A percentile compares a stretch with the other conserved stretches of the same genome.
phyloP scores from a whole-genome alignment of 2,329 filamentous ascomycete species.

The Hymenoscyphus scutula region DNA sequence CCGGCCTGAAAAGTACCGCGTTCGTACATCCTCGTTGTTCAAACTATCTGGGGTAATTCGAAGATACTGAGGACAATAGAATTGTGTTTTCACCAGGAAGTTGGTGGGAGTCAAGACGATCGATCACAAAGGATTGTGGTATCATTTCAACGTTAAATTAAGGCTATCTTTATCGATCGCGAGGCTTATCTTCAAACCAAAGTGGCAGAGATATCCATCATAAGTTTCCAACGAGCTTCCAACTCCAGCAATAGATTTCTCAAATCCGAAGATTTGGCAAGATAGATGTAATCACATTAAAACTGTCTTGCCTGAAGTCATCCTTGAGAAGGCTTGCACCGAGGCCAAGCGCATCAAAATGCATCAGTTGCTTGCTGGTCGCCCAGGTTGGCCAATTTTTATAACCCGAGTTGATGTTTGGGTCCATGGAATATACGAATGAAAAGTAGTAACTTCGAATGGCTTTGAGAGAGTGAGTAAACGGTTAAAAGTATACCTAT shows the following conservation, averaged over 20 bases:
- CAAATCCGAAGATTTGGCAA: slow-evolving; percentile 27
- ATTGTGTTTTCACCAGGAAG: too few relatives aligned
- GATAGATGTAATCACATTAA: slow-evolving; percentile 40
- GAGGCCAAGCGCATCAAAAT: slow-evolving; percentile 43
- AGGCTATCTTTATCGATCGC: not conserved
- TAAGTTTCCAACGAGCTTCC: not conserved
- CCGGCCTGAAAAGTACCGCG: not conserved
- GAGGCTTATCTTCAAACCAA: not conserved
- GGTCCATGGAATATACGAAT: slow-evolving; percentile 69
- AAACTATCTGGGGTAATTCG: too few relatives aligned
- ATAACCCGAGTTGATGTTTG: slow-evolving; percentile 49
- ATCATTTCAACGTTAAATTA: slow-evolving; percentile 1
- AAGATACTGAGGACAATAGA: too few relatives aligned
- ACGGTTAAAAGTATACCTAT: not conserved
- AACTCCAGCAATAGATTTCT: not conserved
- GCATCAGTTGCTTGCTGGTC: slow-evolving; percentile 48
- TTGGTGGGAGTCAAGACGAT: too few relatives aligned
- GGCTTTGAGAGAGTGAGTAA: slow-evolving; percentile 11
- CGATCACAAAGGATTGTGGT: not conserved
- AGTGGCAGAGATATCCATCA: not conserved
- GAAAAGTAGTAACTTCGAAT: slow-evolving; percentile 70
- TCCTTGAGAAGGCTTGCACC: slow-evolving; percentile 43
- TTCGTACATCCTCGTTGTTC: too few relatives aligned
- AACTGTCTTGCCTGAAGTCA: slow-evolving; percentile 47
- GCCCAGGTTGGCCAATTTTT: slow-evolving; percentile 54